Base-by-base conservation (phyloP, 2,329 filamentous ascomycete species). In the Fusarium sp. region DNA sequence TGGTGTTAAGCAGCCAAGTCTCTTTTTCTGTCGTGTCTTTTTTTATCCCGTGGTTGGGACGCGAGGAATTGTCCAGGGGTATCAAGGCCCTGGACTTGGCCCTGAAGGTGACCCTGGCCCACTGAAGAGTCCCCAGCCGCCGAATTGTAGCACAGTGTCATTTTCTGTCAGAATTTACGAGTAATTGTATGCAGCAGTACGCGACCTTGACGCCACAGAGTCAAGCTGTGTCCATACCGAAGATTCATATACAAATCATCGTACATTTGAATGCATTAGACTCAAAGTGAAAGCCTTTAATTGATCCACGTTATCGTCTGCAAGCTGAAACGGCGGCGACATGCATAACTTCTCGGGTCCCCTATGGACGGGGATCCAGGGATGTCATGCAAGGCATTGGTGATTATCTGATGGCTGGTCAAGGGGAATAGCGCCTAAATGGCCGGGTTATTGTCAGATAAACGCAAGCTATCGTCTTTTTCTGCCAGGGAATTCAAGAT, bases 1-100 rank as follows among this genome's bases (percentile, higher is more conserved):
- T 69, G 67, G 66, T 64, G 31, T 50, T 31, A 24, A 49, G 55
- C 33, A 43, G 45, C 38, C 49, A 38, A 56, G 31, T 28, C 19
- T 36, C 36, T 14, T 57, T 21, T 46, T 42, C 36, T 57, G 44
- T 33, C 15, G 34, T 36, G 34, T 36, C 15, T 42, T 24, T 21
- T 43, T 14, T 15, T 22, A 43, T 44, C 24, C 42, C 33, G 55
- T 58, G 56, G 56, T 59, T 59, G 56, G 56, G 55, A 36, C 21
- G 31, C 28, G 13, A 36, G 14, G 36, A 26, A 24, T 13, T 38
- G 34, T 44, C 38, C 42, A 44, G 42, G 42, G 42, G 42, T 26
- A 26, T 21, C 8, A n/a, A 43, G 39, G 39, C 40, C 28, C 14
- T 26, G 21, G 56, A 54, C 56, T 55, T 58, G 61, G 44, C 39